A percentile compares a stretch with the other conserved stretches of the same genome.
These are phyloP conservation scores for Xylariomycetidae sp. DNA, from an alignment of 2,329 filamentous ascomycete species.

Conservation along the genomic window DNA sequence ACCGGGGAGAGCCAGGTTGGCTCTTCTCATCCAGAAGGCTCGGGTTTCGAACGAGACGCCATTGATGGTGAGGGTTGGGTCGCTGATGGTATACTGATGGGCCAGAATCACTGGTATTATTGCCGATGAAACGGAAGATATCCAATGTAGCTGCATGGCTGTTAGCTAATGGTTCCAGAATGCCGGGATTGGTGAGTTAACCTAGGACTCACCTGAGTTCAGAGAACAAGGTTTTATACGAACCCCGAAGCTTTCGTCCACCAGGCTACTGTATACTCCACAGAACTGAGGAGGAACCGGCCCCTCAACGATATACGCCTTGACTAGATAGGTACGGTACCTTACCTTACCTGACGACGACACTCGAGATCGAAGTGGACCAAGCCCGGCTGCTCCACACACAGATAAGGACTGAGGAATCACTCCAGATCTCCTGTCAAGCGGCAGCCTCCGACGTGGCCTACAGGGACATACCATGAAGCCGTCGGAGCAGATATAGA, in stretches of 20 bases:
- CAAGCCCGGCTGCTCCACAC: neutral
- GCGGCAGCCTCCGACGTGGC: no score
- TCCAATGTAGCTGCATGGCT: neutral
- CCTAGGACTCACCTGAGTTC: neutral
- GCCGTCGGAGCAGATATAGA: no score
- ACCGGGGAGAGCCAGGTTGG: constrained; percentile 38
- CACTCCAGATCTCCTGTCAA: constrained; percentile 16
- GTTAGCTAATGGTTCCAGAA: neutral
- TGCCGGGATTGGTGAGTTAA: neutral
- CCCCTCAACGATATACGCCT: no score
- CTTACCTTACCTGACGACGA: neutral
- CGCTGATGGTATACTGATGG: constrained; percentile 6
- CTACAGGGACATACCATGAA: no score
- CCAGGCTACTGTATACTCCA: no score
- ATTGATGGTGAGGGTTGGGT: constrained; percentile 8
- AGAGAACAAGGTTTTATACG: constrained; percentile 33
- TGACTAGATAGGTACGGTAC: no score
- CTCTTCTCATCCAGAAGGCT: constrained; percentile 46
- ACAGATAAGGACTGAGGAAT: neutral
- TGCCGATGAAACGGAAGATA: neutral
- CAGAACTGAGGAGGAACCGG: no score
- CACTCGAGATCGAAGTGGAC: neutral
- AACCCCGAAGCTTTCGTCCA: no score
- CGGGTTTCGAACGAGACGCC: constrained; percentile 30
- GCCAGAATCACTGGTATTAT: neutral